Conservation (phyloP, 257 asterid genomes). For the Rubia yunnanensis region DNA sequence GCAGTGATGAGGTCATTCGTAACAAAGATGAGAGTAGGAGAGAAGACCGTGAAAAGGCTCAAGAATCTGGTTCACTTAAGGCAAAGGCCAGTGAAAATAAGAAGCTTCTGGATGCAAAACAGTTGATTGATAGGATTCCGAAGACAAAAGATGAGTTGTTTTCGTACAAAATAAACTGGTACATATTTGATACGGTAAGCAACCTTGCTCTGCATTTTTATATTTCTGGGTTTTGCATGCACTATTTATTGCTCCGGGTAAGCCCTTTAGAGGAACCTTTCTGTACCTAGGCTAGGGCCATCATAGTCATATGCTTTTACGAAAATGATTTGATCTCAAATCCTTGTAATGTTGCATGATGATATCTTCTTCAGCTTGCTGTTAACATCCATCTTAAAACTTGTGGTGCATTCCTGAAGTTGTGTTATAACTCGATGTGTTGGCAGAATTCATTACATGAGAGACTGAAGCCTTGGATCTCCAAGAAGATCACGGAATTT, state of each 20-base stretch:
- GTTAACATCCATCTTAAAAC: neutral
- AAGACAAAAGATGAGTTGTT: constrained; percentile 95
- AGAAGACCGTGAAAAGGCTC: constrained; percentile 53
- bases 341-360: neutral
- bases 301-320: neutral
- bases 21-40: constrained; percentile 52
- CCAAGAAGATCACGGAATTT: constrained; percentile 86
- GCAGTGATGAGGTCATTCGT: constrained; percentile 41
- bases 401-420: neutral
- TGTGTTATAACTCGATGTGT: neutral
- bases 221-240: neutral
- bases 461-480: constrained; percentile 88
- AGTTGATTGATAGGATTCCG: constrained; percentile 92
- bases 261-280: neutral
- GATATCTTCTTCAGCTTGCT: neutral
- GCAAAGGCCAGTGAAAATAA: constrained; percentile 57
- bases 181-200: constrained; percentile 72
- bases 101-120: constrained; percentile 89
- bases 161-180: constrained; percentile 86
- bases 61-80: constrained; percentile 34
- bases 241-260: neutral
- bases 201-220: neutral
- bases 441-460: constrained; percentile 71
- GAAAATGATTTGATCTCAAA: neutral
- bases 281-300: too few species aligned